These are phyloP conservation scores for Castanospermum australe DNA, from an alignment of 306 rosid genomes.

Conservation along the genomic window DNA sequence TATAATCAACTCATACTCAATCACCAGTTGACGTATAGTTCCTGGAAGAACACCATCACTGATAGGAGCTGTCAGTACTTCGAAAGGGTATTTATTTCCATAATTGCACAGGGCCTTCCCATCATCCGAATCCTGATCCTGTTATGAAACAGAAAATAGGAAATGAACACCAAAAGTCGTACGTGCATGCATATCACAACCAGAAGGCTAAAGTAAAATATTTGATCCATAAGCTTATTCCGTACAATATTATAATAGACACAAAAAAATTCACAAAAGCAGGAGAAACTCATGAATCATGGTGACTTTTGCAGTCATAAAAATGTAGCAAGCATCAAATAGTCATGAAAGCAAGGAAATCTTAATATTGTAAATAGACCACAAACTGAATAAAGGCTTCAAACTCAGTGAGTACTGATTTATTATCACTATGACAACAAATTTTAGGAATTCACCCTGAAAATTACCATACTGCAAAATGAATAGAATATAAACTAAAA, in stretches of 20 bases:
- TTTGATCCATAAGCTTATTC: neutral
- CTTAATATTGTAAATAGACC: neutral
- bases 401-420: neutral
- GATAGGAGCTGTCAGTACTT: slow-evolving; percentile 86
- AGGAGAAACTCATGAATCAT: slow-evolving; percentile 9
- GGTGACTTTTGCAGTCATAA: neutral
- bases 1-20: slow-evolving; percentile 55
- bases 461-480: neutral
- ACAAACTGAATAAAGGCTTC: slow-evolving; percentile 4
- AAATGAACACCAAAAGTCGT: slow-evolving; percentile 15
- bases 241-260: neutral
- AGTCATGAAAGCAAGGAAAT: neutral
- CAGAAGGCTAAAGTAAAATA: slow-evolving; percentile 11
- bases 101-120: slow-evolving; percentile 18
- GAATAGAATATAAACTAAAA: neutral
- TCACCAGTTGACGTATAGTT: slow-evolving; percentile 69
- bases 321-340: neutral
- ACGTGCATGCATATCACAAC: neutral
- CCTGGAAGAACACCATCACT: slow-evolving; percentile 86
- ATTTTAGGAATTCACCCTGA: slow-evolving; percentile 5
- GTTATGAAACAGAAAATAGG: slow-evolving; percentile 18
- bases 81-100: slow-evolving; percentile 48
- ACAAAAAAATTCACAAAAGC: neutral
- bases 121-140: slow-evolving; percentile 45
- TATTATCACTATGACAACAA: neutral